These are phyloP conservation scores for Capsicum chinense DNA, from an alignment of 257 asterid species.

Conservation along the genomic window DNA sequence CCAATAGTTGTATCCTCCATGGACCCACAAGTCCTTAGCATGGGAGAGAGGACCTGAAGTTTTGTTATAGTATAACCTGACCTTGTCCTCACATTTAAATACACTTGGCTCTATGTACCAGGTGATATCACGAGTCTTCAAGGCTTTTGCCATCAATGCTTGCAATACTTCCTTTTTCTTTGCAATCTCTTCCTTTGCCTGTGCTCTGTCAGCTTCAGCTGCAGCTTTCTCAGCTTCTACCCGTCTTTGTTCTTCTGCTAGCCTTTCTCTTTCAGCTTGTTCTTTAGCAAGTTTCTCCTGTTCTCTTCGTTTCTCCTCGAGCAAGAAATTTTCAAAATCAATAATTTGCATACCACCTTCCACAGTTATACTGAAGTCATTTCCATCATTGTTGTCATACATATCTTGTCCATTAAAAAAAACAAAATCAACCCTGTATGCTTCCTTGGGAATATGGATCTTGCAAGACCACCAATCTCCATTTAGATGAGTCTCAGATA, in stretches of 20 bases:
- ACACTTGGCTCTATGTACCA: constrained; percentile 78
- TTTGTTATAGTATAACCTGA: constrained; percentile 71
- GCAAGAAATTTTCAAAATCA: constrained; percentile 88
- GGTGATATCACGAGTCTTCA: constrained; percentile 51
- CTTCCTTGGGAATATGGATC: constrained; percentile 89
- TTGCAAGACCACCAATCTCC: constrained; percentile 98
- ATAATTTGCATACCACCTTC: constrained; percentile 77
- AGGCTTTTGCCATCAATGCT: constrained; percentile 55
- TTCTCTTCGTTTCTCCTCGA: constrained; percentile 82
- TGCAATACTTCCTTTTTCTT: constrained; percentile 55
- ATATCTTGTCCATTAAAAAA: constrained; percentile 81
- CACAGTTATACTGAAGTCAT: constrained; percentile 74
- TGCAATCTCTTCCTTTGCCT: constrained; percentile 71
- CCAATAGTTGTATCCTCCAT: constrained; percentile 94
- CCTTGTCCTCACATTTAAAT: constrained; percentile 60
- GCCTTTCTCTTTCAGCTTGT: constrained; percentile 78
- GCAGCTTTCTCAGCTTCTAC: constrained; percentile 81
- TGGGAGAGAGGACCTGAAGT: constrained; percentile 74
- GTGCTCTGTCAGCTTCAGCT: constrained; percentile 74
- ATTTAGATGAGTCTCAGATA: constrained; percentile 65
- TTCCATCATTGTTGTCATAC: constrained; percentile 77
- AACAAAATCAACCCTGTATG: constrained; percentile 87
- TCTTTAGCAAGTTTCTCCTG: constrained; percentile 66
- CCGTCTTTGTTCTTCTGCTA: constrained; percentile 68
- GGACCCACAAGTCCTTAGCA: constrained; percentile 77